A percentile compares a stretch with the other conserved stretches of the same genome.
Conservation (phyloP, 2,329 filamentous ascomycete species). For the Berkeleyomyces basicola region DNA sequence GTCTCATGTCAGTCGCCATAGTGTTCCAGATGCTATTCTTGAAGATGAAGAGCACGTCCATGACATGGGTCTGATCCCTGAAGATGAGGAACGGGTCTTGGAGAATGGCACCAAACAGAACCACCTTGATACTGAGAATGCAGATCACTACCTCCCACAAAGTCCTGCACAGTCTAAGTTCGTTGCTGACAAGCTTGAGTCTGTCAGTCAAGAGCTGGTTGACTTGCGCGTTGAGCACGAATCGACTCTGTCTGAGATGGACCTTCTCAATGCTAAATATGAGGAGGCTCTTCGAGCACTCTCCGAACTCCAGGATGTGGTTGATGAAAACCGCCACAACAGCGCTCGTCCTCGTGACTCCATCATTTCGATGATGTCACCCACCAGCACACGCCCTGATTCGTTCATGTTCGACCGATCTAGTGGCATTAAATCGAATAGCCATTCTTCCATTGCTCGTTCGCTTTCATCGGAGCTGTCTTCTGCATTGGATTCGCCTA, state of each 20-base stretch:
- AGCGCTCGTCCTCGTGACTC: conserved; percentile 35
- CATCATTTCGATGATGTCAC: conserved; percentile 35
- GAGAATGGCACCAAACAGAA: conserved; percentile 4
- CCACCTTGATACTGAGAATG: conserved; percentile 8
- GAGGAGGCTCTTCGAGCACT: conserved; percentile 72
- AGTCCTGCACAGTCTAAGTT: conserved; percentile 71
- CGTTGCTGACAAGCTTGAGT: conserved; percentile 83
- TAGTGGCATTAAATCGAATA: conserved; percentile 50
- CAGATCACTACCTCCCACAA: conserved; percentile 32
- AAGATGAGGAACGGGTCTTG: conserved; percentile 15
- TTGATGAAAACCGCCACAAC: conserved; percentile 61
- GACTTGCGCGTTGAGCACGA: conserved; percentile 87
- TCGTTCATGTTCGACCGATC: conserved; percentile 78
- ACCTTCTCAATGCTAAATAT: conserved; percentile 73
- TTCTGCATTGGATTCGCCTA: conserved; percentile 62
- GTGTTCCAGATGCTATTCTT: conserved; percentile 38
- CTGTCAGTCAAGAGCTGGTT: conserved; percentile 77
- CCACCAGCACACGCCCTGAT: conserved; percentile 40
- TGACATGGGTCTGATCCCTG: conserved; percentile 17
- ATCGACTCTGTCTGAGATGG: conserved; percentile 61
- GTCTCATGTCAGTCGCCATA: conserved; percentile 24
- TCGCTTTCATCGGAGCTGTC: conserved; percentile 91
- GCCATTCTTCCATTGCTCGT: conserved; percentile 57
- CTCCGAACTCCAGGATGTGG: conserved; percentile 67
- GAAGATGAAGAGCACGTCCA: conserved; percentile 33